Conservation (phyloP, 805 yeast genomes). For the Suhomyces xylopsoci region DNA sequence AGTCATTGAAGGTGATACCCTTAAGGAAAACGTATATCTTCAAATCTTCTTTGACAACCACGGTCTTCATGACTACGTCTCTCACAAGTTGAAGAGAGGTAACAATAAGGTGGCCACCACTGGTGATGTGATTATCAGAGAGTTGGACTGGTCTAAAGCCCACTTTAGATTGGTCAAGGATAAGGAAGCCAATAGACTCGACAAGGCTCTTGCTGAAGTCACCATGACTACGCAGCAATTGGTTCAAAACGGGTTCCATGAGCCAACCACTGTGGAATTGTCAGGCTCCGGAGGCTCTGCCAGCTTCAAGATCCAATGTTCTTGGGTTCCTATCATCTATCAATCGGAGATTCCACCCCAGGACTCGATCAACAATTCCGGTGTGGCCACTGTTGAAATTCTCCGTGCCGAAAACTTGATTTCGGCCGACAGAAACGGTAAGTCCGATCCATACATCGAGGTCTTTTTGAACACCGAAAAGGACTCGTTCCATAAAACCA, state of each 20-base stretch:
- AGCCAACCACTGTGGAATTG: conserved; percentile 56
- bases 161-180: conserved; percentile 61
- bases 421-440: conserved; percentile 88
- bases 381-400: conserved; percentile 61
- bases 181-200: conserved; percentile 50
- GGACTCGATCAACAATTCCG: conserved; percentile 75
- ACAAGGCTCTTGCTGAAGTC: conserved; percentile 58
- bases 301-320: conserved; percentile 55
- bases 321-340: conserved; percentile 74
- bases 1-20: conserved; percentile 55
- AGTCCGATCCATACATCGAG: conserved; percentile 86
- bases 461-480: conserved; percentile 63
- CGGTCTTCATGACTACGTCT: conserved; percentile 60
- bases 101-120: conserved; percentile 38
- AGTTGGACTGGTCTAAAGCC: conserved; percentile 69
- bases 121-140: conserved; percentile 75
- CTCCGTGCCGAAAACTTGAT: conserved; percentile 64
- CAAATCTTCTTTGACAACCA: conserved; percentile 77
- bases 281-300: conserved; percentile 47
- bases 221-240: conserved; percentile 65
- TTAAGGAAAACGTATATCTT: conserved; percentile 57
- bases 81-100: conserved; percentile 51
- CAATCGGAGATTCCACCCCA: conserved; percentile 60
- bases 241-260: conserved; percentile 59
- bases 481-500: conserved; percentile 64